Percentiles rank a stretch among this genome's conserved stretches.
Conservation (phyloP, 2,329 filamentous ascomycete genomes). For the Exophiala viscosa region DNA sequence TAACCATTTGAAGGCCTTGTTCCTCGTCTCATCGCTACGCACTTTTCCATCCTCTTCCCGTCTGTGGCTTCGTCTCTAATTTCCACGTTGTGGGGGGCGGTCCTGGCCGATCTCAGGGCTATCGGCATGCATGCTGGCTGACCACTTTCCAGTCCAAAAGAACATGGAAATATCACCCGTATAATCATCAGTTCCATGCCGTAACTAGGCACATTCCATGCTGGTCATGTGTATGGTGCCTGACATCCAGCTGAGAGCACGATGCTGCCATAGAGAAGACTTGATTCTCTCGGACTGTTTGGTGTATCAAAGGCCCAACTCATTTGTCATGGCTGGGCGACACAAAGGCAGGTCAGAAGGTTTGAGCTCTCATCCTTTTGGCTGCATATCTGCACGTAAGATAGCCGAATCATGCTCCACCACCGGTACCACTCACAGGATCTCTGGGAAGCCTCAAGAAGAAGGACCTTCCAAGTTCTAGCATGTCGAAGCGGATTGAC, state of each 20-base stretch:
- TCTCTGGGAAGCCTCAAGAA: not conserved
- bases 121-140: conserved; percentile 11
- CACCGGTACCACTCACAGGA: not conserved
- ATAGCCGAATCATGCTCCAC: conserved; percentile 18
- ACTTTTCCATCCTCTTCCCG: conserved; percentile 2
- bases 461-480: not conserved
- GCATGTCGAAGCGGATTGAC: no score
- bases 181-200: not conserved
- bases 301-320: not conserved
- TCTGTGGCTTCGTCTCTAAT: conserved; percentile 14
- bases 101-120: conserved; percentile 8
- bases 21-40: not conserved
- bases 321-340: not conserved
- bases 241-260: no score
- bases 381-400: conserved; percentile 7
- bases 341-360: not conserved
- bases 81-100: conserved; percentile 15
- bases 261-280: no score
- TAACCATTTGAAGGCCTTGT: conserved; percentile 12
- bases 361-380: not conserved
- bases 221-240: no score
- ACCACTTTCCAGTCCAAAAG: not conserved
- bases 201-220: no score
- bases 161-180: not conserved
- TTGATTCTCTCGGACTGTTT: no score